phyloP scores from a whole-genome alignment of 2,329 filamentous ascomycete species.

The Talaromyces sp. region DNA sequence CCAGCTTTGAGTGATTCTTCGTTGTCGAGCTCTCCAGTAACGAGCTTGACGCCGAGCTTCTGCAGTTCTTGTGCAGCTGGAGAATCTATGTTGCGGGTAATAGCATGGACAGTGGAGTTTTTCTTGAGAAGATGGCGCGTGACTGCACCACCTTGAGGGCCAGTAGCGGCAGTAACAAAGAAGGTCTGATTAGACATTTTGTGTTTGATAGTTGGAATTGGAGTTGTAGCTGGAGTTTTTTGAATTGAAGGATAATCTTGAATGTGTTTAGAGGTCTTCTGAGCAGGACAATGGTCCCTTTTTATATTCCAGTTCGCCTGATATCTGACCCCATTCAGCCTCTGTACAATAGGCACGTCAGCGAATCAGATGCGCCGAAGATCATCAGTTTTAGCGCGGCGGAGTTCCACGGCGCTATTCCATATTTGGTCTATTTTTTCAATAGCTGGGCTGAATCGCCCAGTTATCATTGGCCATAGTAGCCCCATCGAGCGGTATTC shows the following conservation, averaged over 20 bases:
- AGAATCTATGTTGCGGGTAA: slow-evolving; percentile 26
- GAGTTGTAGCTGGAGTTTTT: neutral
- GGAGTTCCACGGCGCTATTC: slow-evolving; percentile 8
- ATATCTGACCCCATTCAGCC: neutral
- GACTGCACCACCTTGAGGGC: slow-evolving; percentile 27
- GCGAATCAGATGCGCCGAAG: neutral
- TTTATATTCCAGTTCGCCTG: neutral
- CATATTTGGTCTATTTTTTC: neutral
- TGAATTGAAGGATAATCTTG: neutral
- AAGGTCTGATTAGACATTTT: slow-evolving; percentile 11
- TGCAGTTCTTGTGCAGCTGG: slow-evolving; percentile 23
- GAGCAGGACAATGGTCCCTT: neutral
- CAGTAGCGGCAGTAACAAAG: slow-evolving; percentile 28
- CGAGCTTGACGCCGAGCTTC: slow-evolving; percentile 23
- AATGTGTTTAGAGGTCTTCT: neutral
- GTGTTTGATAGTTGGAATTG: neutral
- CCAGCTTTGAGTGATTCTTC: slow-evolving; percentile 22
- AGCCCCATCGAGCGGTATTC: neutral
- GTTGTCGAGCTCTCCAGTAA: slow-evolving; percentile 29
- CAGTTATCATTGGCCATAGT: neutral
- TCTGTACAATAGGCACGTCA: neutral
- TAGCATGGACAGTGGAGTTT: slow-evolving; percentile 26
- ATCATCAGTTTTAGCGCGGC: neutral
- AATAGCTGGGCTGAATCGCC: neutral
- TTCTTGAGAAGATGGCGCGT: slow-evolving; percentile 23